Evolutionary conservation across 164 flowering plant genomes (phyloP).

Genomic region (Platanus orientalis): DNA sequence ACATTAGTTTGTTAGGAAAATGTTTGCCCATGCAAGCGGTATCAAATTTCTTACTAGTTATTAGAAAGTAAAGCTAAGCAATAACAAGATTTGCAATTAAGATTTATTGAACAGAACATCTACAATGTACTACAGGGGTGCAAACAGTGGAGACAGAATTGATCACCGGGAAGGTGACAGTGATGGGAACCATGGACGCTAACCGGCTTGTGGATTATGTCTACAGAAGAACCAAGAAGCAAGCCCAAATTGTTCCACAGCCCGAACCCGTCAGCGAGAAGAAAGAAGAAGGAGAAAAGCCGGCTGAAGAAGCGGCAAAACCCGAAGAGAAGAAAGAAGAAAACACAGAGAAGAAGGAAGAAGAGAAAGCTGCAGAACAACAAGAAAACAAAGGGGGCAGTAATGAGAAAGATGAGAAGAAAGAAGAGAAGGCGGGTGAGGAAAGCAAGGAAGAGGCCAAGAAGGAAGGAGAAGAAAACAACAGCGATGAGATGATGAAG

Average conservation of each 20-base stretch:
- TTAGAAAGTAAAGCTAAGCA: no score
- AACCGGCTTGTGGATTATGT: conserved; percentile 74
- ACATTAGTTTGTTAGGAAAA: no score
- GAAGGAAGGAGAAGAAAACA: conserved; percentile 14
- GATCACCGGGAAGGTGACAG: conserved; percentile 63
- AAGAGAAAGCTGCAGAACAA: conserved; percentile 12
- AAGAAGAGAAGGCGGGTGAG: neutral
- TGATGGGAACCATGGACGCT: conserved; percentile 89
- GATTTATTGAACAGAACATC: no score
- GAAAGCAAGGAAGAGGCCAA: conserved; percentile 10
- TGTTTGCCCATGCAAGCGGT: no score
- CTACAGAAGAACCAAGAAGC: conserved; percentile 74
- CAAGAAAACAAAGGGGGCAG: conserved; percentile 12
- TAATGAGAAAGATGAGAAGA: conserved; percentile 2
- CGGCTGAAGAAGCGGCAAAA: conserved; percentile 1
- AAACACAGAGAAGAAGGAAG: conserved; percentile 17
- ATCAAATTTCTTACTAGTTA: no score
- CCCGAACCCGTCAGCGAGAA: conserved; percentile 24
- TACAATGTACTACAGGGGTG: conserved; percentile 83
- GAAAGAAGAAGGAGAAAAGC: conserved; percentile 22
- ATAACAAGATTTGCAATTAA: no score
- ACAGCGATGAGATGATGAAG: conserved; percentile 47
- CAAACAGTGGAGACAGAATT: conserved; percentile 67
- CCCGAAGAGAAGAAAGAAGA: conserved; percentile 6
- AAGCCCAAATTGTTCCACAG: conserved; percentile 71